phyloP scores from a whole-genome alignment of 257 asterid genomes.

The Solanum chaucha region DNA sequence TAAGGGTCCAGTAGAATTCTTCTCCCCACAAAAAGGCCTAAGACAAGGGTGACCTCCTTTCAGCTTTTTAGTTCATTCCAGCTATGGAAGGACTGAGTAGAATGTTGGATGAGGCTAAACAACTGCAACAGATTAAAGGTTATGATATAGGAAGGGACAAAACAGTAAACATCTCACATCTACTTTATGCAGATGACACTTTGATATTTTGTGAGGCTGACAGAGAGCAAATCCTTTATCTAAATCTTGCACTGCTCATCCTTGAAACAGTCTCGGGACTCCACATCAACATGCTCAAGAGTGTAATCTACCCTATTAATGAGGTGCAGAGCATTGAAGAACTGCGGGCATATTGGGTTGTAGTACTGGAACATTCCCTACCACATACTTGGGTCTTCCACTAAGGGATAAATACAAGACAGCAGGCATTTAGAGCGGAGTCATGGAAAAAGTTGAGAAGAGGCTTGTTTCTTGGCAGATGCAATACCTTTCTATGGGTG shows the following conservation, averaged over 20 bases:
- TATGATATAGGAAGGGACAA: neutral
- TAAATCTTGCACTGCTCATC: neutral
- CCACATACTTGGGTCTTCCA: neutral
- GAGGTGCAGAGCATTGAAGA: neutral
- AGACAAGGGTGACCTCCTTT: neutral
- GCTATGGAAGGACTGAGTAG: neutral
- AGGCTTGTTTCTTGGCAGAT: neutral
- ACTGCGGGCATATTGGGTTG: neutral
- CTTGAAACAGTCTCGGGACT: neutral
- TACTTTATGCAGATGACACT: neutral
- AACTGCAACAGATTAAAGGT: neutral
- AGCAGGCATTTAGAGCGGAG: neutral
- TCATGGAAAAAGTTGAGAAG: neutral
- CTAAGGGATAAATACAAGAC: neutral
- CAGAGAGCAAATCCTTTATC: too few species aligned
- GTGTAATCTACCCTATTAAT: neutral
- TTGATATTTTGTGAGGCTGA: too few species aligned
- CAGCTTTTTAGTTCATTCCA: neutral
- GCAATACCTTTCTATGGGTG: neutral
- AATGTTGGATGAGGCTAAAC: neutral
- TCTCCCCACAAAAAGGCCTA: neutral
- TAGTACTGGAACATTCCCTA: neutral
- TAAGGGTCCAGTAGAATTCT: neutral
- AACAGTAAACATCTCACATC: neutral
- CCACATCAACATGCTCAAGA: neutral